Base-by-base conservation (phyloP, 73 alveolate species). In the Breviolum minutum region DNA sequence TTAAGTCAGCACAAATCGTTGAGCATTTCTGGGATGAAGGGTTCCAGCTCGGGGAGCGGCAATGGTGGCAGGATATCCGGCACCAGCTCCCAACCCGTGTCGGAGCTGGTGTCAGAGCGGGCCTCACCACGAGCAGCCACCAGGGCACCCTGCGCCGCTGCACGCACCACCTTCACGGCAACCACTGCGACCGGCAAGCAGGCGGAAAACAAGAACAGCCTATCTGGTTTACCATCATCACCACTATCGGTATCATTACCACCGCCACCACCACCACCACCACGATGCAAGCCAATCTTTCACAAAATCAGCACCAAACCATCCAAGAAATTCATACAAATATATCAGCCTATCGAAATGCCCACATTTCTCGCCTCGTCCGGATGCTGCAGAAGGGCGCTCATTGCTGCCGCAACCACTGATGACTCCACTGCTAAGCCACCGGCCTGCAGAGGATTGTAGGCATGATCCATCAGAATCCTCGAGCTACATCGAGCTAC, bases 51-150 rank as follows among this genome's bases (percentile, higher is more conserved):
- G 26, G 83, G 48, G 27, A 9, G 76, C 76, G 60, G 70, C 5
- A 16, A 10, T 14, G 48, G 16, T 20, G 40, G 70, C 32, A 7
- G 66, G 70, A 10, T 29, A 19, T 62, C 71, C 60, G 76, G 9
- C 61, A 61, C 48, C 92, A 83, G 69, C 76, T 83, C 92, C 92
- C 62, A 83, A 62, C 73, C 26, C 76, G 77, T 68, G n/a, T 14
- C 24, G n/a, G n/a, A 22, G 24, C 17, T 14, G 24, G 64, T 68
- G 32, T 17, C 68, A 10, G 12, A 27, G 24, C 0, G 6, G 24
- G 71, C 60, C 69, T 19, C 74, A 6, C 9, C 64, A 6, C 8
- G 74, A 22, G 91, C 74, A 27, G 68, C 89, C 20, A 48, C 76
- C 9, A 54, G 48, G 13, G 90, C 90, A 14, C 20, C 17, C 90